These are phyloP conservation scores for Elsinoe arachidis DNA, from an alignment of 2,329 filamentous ascomycete genomes.

Conservation along the genomic window DNA sequence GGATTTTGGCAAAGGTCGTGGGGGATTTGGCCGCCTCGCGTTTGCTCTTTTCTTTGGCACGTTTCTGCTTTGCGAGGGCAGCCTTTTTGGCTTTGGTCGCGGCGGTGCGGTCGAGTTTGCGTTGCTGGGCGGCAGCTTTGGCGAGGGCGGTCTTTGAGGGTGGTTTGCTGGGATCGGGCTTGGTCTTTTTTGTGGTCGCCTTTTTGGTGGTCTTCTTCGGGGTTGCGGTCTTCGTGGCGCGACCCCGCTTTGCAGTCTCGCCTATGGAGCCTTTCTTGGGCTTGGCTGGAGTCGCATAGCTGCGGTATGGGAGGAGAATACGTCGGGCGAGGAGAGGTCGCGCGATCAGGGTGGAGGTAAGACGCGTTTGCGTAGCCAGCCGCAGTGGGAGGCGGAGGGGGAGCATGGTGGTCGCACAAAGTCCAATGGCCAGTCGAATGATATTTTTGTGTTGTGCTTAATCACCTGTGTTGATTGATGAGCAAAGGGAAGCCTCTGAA, in stretches of 20 bases:
- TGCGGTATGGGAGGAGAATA: not conserved
- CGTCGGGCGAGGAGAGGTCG: not conserved
- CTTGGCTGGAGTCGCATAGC: conserved; percentile 5
- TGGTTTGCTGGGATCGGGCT: not conserved
- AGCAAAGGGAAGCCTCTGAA: not conserved
- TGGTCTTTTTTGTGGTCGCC: conserved; percentile 1
- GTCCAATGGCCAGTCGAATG: not conserved
- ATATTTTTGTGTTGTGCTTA: not conserved
- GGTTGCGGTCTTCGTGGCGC: conserved; percentile 15
- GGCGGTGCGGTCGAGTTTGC: not conserved
- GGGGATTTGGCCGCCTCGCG: conserved; percentile 15
- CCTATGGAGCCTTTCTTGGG: conserved; percentile 12
- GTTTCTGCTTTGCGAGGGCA: conserved; percentile 1
- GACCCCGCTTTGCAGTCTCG: not conserved
- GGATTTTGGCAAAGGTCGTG: conserved; percentile 18
- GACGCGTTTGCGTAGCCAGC: conserved; percentile 5
- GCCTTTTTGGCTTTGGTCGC: conserved; percentile 3
- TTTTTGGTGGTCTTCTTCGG: conserved; percentile 23
- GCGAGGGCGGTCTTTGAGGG: conserved; percentile 3
- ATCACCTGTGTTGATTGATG: not conserved
- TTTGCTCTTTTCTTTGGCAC: conserved; percentile 1
- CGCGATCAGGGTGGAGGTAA: not conserved
- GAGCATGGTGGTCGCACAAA: conserved; percentile 11
- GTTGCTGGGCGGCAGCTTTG: conserved; percentile 8
- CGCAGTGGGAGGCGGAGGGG: conserved; percentile 14